Conservation (phyloP, 331 rosid genomes). For the Ulmus americana region DNA sequence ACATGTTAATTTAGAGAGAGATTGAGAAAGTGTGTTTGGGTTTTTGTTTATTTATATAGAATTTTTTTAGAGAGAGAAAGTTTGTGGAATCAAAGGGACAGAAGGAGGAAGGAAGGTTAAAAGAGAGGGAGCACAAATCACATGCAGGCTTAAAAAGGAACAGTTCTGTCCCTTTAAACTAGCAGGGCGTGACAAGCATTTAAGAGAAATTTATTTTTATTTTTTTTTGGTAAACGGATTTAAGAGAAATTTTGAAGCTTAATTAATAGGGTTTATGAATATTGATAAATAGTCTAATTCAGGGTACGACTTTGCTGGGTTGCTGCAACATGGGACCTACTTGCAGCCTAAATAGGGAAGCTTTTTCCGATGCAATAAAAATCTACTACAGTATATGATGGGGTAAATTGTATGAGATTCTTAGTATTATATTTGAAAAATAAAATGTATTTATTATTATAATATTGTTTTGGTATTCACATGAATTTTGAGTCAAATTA, state of each 20-base stretch:
- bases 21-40: slow-evolving; percentile 19
- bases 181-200: slow-evolving; percentile 16
- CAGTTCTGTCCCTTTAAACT: slow-evolving; percentile 27
- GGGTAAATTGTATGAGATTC: too few relatives aligned
- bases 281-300: too few relatives aligned
- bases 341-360: too few relatives aligned
- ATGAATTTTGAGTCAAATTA: too few relatives aligned
- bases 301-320: too few relatives aligned
- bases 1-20: slow-evolving; percentile 31
- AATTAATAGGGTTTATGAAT: not conserved
- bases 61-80: slow-evolving; percentile 8
- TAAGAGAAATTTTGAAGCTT: not conserved
- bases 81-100: slow-evolving; percentile 15
- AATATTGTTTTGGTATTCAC: too few relatives aligned
- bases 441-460: too few relatives aligned
- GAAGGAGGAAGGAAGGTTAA: slow-evolving; percentile 16
- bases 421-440: too few relatives aligned
- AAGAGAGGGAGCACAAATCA: slow-evolving; percentile 43
- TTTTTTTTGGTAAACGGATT: too few relatives aligned
- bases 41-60: slow-evolving; percentile 15
- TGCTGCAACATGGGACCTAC: too few relatives aligned
- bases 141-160: slow-evolving; percentile 43
- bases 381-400: too few relatives aligned
- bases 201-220: not conserved
- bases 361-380: too few relatives aligned